Evolutionary conservation across 2,329 filamentous ascomycete species (phyloP), one percentile per base, ranked within the genome.

Genomic region (Canariomyces notabilis): DNA sequence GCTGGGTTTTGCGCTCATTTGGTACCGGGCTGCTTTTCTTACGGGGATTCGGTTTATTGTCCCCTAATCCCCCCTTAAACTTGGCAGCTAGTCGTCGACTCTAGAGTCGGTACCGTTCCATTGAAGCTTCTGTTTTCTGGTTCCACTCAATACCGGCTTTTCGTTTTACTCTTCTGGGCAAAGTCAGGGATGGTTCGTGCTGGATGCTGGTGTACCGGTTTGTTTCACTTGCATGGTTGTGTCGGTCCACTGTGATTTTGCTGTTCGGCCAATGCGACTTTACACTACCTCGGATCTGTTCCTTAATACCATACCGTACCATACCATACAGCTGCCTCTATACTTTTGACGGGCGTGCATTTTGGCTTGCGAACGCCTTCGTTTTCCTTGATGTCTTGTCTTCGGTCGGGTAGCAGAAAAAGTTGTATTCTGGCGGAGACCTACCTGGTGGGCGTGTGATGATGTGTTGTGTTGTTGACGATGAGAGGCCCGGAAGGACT

Each of bases 191-290:
- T 46, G 46, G 43, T 39, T 52, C 29, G 50, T 47, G 43, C 46
- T 49, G 50, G 50, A 52, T 49, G 46, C 43, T 31, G 42, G 42
- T 45, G 42, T 45, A 46, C 40, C 42, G 46, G 50, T 52, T 52
- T 43, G 50, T 44, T 52, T 52, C 37, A 40, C 44, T 44, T 52
- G 50, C 50, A 52, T 52, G 50, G 46, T 38, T 49, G 44, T 48
- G n/a, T n/a, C 40, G 46, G 49, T 48, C 38, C 41, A 41, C 34
- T 18, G 20, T 23, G 23, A 9, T 34, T 41, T 41, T 15, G 20
- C n/a, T 33, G 6, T 29, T 29, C 14, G 26, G 26, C 9, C 26
- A 4, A 29, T 12, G 26, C 4, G 8, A 29, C n/a, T 33, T 29
- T 38, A 23, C 19, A 29, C 26, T 12, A n/a, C 26, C 22, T 26